Evolutionary conservation across 106 monocot species (phyloP), one percentile per base, ranked within the genome.

Genomic region (Chionographis japonica): DNA sequence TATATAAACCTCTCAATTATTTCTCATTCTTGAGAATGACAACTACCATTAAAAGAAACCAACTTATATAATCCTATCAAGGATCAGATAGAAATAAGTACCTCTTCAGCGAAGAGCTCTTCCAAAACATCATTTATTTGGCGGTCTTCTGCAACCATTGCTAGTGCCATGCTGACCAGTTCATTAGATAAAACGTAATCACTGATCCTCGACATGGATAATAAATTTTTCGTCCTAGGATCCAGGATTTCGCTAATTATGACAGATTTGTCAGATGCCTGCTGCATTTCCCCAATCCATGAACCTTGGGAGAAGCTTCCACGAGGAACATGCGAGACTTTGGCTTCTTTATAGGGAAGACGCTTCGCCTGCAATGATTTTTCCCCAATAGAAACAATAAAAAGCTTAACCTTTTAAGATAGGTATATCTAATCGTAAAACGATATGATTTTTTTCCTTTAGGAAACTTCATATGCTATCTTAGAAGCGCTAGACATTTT

Each of bases 271-370:
- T 84, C 84, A 50, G 88, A 88, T 66, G 84, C 88, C 66, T 88
- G 88, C 66, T 84, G 88, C 88, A 88, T 88, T 59, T 88, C 88
- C 49, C 88, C 84, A 42, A 88, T 88, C 88, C 88, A 88, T 62
- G 88, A 80, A 72, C 78, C 73, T 51, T 84, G 78, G 12, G 78
- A 88, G 58, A 84, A 84, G 55, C 80, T 73, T 58, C 75, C 79
- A 69, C 62, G 74, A 20, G 55, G 60, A 55, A 62, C 58, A 41
- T 75, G 75, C 35, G 78, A 68, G 41, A 78, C 63, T 74, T 77
- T 68, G 0, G 80, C 60, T 67, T 82, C 86, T 58, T 40, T 72
- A 56, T 55, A 80, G 43, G 88, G 84, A 69, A 88, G 84, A 19
- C 88, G 78, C 60, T 84, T 88, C 20, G 88, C 84, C 88, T 88